Base-by-base conservation (phyloP, 164 flowering plant genomes). In the Brasenia schreberi region DNA sequence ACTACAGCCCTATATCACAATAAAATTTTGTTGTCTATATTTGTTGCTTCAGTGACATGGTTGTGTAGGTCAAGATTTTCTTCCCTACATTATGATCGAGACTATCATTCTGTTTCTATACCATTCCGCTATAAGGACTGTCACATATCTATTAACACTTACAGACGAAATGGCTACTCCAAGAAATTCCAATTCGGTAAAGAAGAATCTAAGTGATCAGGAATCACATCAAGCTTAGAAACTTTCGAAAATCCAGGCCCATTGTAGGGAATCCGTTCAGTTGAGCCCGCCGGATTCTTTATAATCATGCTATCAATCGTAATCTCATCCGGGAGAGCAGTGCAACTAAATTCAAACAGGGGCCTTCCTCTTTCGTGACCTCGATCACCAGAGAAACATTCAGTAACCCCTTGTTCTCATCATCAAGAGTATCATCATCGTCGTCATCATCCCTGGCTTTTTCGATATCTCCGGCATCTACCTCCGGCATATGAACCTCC, bases 191-290 rank as follows among this genome's bases (percentile, higher is more conserved):
- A 23, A 23, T 23, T 23, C 27, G 27, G 2, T 23, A 23, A 23
- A 2, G 27, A 23, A 23, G 27, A 23, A 23, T 0, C 27, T 23
- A 23, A 23, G 27, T 23, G 27, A 23, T 23, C 27, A 23, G 0
- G 27, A 23, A 23, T 23, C 27, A 23, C 27, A 23, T 23, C 27
- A 23, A 23, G 27, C 27, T 23, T 23, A 23, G 0, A 63, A 62
- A 72, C 78, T 72, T 63, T 72, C 78, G 60, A 59, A 66, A 76
- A 76, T 14, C 67, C 67, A 18, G 69, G 79, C 14, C 79, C 79
- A 43, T 76, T 69, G 27, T 76, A 76, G 6, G 71, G 56, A 44
- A 62, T 61, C 65, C 53, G 64, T 19, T 60, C 61, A 60, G 70
- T 42, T 58, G 79, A 62, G 65, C 12, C 65, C n/a, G 67, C 49